phyloP scores from a whole-genome alignment of 129 eudicot species.

The Artemisia argyi region DNA sequence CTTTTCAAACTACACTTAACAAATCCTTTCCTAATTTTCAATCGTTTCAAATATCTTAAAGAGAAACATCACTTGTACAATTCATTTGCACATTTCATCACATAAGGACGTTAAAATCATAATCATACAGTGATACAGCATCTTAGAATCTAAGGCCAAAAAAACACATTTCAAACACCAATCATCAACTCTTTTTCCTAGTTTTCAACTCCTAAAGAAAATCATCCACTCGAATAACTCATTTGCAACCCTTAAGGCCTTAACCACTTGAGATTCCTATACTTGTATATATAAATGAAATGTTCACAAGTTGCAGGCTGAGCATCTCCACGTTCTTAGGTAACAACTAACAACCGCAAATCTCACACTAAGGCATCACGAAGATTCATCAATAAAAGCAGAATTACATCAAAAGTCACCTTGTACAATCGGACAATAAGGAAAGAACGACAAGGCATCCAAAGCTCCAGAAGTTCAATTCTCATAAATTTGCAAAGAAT shows the following conservation, averaged over 20 bases:
- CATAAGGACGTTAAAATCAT: background rate
- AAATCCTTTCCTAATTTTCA: background rate
- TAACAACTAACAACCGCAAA: background rate
- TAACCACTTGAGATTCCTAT: background rate
- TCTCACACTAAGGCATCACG: background rate
- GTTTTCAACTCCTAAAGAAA: background rate
- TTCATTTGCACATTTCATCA: too few relatives aligned
- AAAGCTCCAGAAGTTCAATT: too few relatives aligned
- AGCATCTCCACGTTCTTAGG: background rate
- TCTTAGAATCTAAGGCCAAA: background rate
- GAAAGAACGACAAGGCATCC: background rate
- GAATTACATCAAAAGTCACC: background rate
- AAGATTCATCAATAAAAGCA: background rate
- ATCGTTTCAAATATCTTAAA: background rate
- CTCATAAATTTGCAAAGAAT: too few relatives aligned
- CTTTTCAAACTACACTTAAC: background rate
- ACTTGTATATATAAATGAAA: background rate
- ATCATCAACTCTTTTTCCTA: background rate
- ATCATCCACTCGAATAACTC: background rate
- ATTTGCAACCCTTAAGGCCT: conserved; percentile 1
- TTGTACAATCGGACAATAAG: background rate
- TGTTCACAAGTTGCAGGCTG: background rate
- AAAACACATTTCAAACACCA: background rate
- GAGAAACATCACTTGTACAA: background rate
- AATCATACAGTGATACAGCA: too few relatives aligned